Evolutionary conservation across 257 asterid species (phyloP).

Genomic region (Gardenia jasminoides): DNA sequence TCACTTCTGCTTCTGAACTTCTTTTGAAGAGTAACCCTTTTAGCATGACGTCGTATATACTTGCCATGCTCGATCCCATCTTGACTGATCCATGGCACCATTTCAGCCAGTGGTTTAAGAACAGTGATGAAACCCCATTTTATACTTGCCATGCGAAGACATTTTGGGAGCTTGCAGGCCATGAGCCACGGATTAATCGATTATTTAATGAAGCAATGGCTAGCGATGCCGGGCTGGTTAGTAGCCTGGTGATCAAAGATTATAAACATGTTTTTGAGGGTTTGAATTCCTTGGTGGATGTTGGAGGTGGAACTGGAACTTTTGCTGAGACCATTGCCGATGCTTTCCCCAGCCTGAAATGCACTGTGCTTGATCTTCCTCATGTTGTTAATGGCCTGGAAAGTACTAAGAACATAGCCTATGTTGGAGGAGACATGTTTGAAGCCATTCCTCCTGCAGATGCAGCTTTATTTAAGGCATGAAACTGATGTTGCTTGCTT

Average conservation of each 20-base stretch:
- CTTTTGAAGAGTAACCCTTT: no score
- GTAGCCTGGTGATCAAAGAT: not conserved
- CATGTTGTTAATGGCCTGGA: conserved; percentile 9
- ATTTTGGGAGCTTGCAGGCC: conserved; percentile 1
- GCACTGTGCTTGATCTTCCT: conserved; percentile 2
- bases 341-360: conserved; percentile 6
- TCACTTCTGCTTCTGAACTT: no score
- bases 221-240: conserved; percentile 9
- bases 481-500: no score
- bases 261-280: conserved; percentile 20
- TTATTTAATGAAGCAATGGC: conserved; percentile 16
- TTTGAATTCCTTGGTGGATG: not conserved
- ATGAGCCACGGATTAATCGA: not conserved
- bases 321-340: not conserved
- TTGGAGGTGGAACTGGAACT: conserved; percentile 16
- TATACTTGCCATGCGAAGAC: not conserved
- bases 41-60: no score
- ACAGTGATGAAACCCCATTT: conserved; percentile 5
- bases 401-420: not conserved
- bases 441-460: conserved; percentile 26
- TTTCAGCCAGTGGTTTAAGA: conserved; percentile 12
- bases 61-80: conserved; percentile 1
- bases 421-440: conserved; percentile 26
- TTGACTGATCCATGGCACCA: conserved; percentile 17
- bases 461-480: conserved; percentile 23